These are phyloP conservation scores for Eimeria necatrix DNA, from an alignment of 169 alveolate species.

Conservation along the genomic window DNA sequence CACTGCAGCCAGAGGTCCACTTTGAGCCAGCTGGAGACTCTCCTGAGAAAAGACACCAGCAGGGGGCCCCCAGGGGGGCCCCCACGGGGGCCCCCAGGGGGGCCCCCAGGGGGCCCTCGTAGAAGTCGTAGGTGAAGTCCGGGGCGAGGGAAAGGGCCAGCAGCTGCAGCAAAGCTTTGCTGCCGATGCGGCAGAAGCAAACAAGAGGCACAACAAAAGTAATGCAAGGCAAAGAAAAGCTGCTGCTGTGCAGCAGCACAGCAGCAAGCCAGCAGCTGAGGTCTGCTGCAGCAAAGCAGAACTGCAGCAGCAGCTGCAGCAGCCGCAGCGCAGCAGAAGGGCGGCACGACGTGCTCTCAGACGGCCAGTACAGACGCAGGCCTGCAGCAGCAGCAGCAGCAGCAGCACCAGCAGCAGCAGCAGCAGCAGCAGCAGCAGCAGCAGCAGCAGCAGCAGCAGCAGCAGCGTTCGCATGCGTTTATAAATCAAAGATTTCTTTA, in stretches of 20 bases:
- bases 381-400: background rate
- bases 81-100: background rate
- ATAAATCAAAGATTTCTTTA: too few relatives aligned
- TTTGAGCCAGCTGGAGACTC: background rate
- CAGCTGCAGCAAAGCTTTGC: background rate
- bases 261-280: background rate
- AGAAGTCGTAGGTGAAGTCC: too few relatives aligned
- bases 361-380: background rate
- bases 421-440: too few relatives aligned
- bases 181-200: background rate
- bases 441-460: too few relatives aligned
- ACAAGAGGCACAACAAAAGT: background rate
- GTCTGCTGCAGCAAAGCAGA: background rate
- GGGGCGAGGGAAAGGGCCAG: background rate
- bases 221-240: background rate
- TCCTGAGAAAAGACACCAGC: background rate
- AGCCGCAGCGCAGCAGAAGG: background rate
- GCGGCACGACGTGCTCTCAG: background rate
- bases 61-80: background rate
- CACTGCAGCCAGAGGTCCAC: background rate
- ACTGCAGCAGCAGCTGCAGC: background rate
- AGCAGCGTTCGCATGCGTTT: too few relatives aligned
- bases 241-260: background rate
- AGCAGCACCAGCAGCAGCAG: too few relatives aligned
- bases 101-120: background rate